phyloP scores from a whole-genome alignment of 2,329 filamentous ascomycete genomes.

The Apiospora marii region DNA sequence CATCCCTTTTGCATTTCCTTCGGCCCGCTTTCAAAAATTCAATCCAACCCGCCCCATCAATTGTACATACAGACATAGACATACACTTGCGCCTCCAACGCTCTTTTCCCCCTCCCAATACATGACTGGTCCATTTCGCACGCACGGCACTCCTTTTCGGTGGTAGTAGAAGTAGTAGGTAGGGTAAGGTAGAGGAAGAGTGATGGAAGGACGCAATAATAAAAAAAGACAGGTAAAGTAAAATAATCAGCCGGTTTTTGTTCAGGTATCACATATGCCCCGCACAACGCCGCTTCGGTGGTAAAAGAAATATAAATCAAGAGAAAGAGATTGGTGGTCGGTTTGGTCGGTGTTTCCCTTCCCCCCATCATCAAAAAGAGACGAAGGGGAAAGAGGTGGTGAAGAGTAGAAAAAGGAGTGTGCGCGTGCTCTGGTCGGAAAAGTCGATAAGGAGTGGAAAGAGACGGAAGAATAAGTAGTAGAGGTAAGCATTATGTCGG shows the following conservation, averaged over 20 bases:
- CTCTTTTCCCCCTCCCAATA: conserved; percentile 2
- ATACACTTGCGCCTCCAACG: conserved; percentile 20
- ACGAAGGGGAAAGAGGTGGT: not conserved
- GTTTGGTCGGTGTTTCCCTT: not conserved
- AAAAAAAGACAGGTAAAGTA: conserved; percentile 20
- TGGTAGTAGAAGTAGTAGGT: conserved; percentile 10
- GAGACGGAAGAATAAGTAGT: conserved; percentile 16
- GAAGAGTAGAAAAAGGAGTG: conserved; percentile 21
- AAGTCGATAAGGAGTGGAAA: conserved; percentile 9
- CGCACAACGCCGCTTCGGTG: conserved; percentile 23
- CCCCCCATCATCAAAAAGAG: not conserved
- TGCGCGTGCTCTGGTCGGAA: conserved; percentile 19
- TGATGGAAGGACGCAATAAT: conserved; percentile 8
- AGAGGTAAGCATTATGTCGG: conserved; percentile 10
- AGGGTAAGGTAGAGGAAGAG: conserved; percentile 16
- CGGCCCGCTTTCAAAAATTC: not conserved
- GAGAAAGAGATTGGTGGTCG: not conserved
- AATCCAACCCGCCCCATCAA: conserved; percentile 18
- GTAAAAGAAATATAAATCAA: conserved; percentile 5
- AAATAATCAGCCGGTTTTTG: conserved; percentile 25
- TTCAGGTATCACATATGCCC: conserved; percentile 25
- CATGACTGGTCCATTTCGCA: conserved; percentile 14
- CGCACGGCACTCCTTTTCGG: conserved; percentile 14
- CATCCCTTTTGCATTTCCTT: conserved; percentile 16
- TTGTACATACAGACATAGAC: conserved; percentile 20